phyloP scores from a whole-genome alignment of 2,329 filamentous ascomycete species.

The Cucurbitaria berberidis region DNA sequence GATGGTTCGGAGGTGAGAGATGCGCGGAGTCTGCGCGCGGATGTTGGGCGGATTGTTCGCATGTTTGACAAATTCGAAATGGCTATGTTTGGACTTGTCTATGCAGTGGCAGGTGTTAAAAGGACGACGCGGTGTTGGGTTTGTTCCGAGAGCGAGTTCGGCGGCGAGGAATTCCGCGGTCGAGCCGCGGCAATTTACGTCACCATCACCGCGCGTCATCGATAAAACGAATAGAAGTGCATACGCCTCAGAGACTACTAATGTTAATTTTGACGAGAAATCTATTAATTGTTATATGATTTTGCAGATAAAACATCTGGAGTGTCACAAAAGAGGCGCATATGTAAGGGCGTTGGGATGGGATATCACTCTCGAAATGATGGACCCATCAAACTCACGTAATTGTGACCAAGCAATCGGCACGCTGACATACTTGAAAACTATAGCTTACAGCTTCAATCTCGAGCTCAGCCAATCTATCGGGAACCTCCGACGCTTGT shows the following conservation, averaged over 20 bases:
- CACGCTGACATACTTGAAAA: no score
- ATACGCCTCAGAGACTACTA: neutral
- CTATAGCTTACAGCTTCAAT: no score
- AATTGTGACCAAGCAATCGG: no score
- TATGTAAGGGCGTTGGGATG: no score
- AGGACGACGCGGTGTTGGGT: neutral
- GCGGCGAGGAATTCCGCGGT: conserved; percentile 18
- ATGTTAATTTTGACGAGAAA: no score
- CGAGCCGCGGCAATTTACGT: conserved; percentile 16
- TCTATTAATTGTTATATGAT: no score
- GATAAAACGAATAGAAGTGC: neutral
- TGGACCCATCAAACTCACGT: no score
- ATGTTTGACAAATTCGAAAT: conserved; percentile 10
- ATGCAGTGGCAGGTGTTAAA: neutral
- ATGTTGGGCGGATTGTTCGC: conserved; percentile 29
- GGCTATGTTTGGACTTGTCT: neutral
- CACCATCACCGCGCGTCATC: conserved; percentile 10
- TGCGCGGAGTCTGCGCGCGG: conserved; percentile 34
- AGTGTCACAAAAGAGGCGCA: no score
- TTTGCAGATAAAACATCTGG: no score
- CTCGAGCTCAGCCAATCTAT: no score
- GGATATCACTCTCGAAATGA: no score
- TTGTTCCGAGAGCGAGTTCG: conserved; percentile 2
- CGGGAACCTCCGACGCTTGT: conserved; percentile 16
- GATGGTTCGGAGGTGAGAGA: conserved; percentile 22